Evolutionary conservation across 1,284 basidiomycete genomes (phyloP).

Genomic region (Sphaerobolus stellatus): DNA sequence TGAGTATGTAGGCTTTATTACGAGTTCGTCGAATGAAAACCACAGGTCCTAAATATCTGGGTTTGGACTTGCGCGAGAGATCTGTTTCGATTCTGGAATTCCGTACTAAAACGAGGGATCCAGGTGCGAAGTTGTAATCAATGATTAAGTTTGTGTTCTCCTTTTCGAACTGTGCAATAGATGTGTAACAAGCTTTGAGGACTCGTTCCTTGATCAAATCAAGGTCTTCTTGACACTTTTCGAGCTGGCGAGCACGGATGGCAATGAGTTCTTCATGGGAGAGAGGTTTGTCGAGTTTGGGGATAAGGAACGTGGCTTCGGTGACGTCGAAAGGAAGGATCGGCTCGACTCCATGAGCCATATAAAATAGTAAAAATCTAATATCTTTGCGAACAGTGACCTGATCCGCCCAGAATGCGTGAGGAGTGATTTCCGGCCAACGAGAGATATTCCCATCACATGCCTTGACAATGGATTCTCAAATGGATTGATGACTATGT

Average conservation of each 20-base stretch:
- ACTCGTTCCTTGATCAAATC: neutral
- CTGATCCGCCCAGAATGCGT: slow-evolving; percentile 42
- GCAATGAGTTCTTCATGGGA: slow-evolving; percentile 25
- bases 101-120: slow-evolving; percentile 28
- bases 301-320: slow-evolving; percentile 38
- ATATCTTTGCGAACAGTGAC: slow-evolving; percentile 30
- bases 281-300: slow-evolving; percentile 20
- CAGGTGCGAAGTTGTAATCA: slow-evolving; percentile 19
- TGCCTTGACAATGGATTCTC: slow-evolving; percentile 38
- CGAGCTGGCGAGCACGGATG: slow-evolving; percentile 24
- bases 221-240: slow-evolving; percentile 17
- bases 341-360: slow-evolving; percentile 36
- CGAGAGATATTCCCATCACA: slow-evolving; percentile 29
- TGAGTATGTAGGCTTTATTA: slow-evolving; percentile 32
- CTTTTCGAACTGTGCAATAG: neutral
- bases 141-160: neutral
- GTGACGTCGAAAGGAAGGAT: slow-evolving; percentile 39
- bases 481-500: slow-evolving; percentile 34
- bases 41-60: slow-evolving; percentile 31
- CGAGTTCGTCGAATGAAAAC: slow-evolving; percentile 25
- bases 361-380: slow-evolving; percentile 38
- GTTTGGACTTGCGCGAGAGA: slow-evolving; percentile 26
- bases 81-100: slow-evolving; percentile 27
- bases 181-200: neutral
- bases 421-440: slow-evolving; percentile 29